These are phyloP conservation scores for Butyriboletus loyo DNA, from an alignment of 768 basidiomycete genomes.

Conservation along the genomic window DNA sequence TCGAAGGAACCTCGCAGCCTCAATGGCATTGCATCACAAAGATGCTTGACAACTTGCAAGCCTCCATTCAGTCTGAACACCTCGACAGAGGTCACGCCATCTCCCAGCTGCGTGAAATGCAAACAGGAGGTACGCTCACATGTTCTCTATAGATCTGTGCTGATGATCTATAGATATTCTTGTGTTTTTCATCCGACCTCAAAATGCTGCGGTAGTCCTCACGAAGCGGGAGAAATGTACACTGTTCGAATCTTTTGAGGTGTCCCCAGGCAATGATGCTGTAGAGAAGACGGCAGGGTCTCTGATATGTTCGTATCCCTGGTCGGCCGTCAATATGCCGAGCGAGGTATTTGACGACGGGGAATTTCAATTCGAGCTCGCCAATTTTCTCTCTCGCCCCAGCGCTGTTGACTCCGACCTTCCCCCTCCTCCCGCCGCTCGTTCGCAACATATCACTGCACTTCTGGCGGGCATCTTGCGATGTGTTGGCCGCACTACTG, in stretches of 20 bases:
- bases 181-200: slow-evolving; percentile 36
- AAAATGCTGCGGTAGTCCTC: slow-evolving; percentile 44
- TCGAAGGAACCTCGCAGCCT: background rate
- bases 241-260: slow-evolving; percentile 6
- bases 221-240: slow-evolving; percentile 22
- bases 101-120: background rate
- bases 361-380: slow-evolving; percentile 15
- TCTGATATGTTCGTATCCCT: slow-evolving; percentile 33
- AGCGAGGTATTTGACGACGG: slow-evolving; percentile 8
- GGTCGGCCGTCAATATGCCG: slow-evolving; percentile 10
- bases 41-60: slow-evolving; percentile 5
- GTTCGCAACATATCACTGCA: background rate
- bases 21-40: slow-evolving; percentile 2
- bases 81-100: background rate
- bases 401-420: background rate
- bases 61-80: background rate
- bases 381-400: slow-evolving; percentile 18
- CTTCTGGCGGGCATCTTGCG: background rate
- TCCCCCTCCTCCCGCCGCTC: background rate
- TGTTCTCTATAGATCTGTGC: background rate
- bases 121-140: background rate
- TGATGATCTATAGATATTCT: slow-evolving; percentile 30
- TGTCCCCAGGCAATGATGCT: slow-evolving; percentile 25
- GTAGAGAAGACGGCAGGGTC: slow-evolving; percentile 30
- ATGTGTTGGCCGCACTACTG: slow-evolving; percentile 6